Percentiles rank a stretch among this genome's conserved stretches.
Evolutionary conservation across 2,329 filamentous ascomycete genomes (phyloP).

Genomic region (Zalaria sp.): DNA sequence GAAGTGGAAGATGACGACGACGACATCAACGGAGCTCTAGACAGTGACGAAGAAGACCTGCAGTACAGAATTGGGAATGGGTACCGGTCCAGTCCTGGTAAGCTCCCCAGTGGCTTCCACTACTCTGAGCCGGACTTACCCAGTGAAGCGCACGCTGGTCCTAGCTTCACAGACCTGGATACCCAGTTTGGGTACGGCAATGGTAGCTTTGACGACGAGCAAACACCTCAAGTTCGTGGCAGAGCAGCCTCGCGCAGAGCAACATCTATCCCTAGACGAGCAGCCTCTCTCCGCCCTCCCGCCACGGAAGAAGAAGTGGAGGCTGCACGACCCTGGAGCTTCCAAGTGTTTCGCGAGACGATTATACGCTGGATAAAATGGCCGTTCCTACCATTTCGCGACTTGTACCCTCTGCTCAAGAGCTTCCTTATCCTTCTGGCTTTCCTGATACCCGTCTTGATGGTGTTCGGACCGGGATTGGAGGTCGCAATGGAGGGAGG

Average conservation of each 20-base stretch:
- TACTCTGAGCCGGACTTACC: too few species aligned
- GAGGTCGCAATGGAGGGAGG: too few species aligned
- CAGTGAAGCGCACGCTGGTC: not conserved
- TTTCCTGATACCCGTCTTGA: not conserved
- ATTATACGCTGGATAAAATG: slow-evolving; percentile 3
- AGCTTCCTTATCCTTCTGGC: not conserved
- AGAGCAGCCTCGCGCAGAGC: not conserved
- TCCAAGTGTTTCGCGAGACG: slow-evolving; percentile 5
- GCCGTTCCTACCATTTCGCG: slow-evolving; percentile 1
- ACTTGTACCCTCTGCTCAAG: not conserved
- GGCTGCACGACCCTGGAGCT: slow-evolving; percentile 5
- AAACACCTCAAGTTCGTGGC: not conserved
- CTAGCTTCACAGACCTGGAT: slow-evolving; percentile 3
- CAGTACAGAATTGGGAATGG: too few species aligned
- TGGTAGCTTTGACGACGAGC: not conserved
- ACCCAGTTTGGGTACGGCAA: slow-evolving; percentile 4
- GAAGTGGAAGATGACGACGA: not conserved
- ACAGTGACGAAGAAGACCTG: too few species aligned
- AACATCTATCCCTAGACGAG: not conserved
- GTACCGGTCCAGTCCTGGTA: too few species aligned
- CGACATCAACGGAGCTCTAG: too few species aligned
- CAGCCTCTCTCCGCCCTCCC: slow-evolving; percentile 3
- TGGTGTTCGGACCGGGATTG: too few species aligned
- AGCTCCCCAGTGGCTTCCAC: too few species aligned
- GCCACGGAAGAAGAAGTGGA: slow-evolving; percentile 5